A percentile compares a stretch with the other conserved stretches of the same genome.
phyloP scores from a whole-genome alignment of 345 rosid genomes.

The Euphorbia pulcherrima region DNA sequence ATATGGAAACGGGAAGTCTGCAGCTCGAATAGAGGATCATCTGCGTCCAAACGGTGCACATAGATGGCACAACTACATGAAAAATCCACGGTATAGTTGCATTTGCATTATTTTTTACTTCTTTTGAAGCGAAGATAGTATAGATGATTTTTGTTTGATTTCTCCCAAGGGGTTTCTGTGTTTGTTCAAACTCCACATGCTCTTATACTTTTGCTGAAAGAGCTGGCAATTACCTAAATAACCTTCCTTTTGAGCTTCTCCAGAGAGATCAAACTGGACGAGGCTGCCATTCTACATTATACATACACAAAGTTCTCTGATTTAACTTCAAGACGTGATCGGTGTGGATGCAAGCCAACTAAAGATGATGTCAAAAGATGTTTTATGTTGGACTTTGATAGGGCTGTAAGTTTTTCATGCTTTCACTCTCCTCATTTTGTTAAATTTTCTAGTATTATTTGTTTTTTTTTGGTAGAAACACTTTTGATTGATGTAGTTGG shows the following conservation, averaged over 20 bases:
- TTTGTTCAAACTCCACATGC: background rate
- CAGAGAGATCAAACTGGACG: conserved; percentile 77
- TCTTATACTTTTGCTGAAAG: background rate
- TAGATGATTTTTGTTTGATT: background rate
- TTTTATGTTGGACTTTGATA: conserved; percentile 95
- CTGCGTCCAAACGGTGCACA: conserved; percentile 99
- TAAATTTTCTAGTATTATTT: background rate
- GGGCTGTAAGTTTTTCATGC: conserved; percentile 66
- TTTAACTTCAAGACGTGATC: conserved; percentile 92
- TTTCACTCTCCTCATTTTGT: background rate
- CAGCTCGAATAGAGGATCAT: conserved; percentile 84
- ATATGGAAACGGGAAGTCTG: conserved; percentile 96
- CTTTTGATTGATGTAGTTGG: background rate
- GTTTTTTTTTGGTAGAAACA: background rate
- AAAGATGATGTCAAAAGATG: conserved; percentile 93
- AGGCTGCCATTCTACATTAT: conserved; percentile 86
- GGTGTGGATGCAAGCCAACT: conserved; percentile 98
- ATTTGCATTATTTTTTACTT: background rate
- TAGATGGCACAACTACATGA: conserved; percentile 95
- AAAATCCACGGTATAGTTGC: conserved; percentile 55
- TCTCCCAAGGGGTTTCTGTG: background rate
- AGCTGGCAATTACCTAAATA: background rate
- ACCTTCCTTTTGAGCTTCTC: background rate
- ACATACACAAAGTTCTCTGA: conserved; percentile 88
- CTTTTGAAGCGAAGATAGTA: background rate